Evolutionary conservation across 2,329 filamentous ascomycete species (phyloP), one percentile per base, ranked within the genome.

Genomic region (Colletotrichum ledebouriae): DNA sequence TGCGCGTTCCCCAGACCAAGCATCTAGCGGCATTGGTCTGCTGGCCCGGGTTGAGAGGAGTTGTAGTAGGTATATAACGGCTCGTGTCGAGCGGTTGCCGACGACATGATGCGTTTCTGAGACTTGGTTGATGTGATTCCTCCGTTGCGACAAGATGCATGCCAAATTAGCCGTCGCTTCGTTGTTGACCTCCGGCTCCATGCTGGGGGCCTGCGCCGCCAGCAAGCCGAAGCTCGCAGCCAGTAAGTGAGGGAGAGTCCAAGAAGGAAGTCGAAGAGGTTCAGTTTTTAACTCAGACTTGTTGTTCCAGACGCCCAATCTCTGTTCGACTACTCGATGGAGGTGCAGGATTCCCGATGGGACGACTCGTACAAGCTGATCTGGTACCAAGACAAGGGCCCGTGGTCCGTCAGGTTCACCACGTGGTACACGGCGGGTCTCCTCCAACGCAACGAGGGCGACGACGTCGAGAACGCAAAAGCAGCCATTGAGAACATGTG

Each of bases 341-440:
- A 72, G 11, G 75, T 82, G 3, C 73, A 75, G 22, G 81, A 83
- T 60, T 73, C 74, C 2, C 73, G 81, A 47, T 83, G 76, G 59
- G 82, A 83, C 67, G 72, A 76, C 7, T 78, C 75, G 2, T 84
- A 83, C 70, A 79, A 81, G 22, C 79, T 78, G 52, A 77, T 84
- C 25, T 78, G 73, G 69, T 83, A 82, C 58, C 75, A 75, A 11
- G 78, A 82, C 53, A 80, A 79, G 3, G 81, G 82, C 0, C 78
- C 78, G 20, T 83, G 80, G 78, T 81, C 77, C 3, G 73, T 78
- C 39, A 76, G 81, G 10, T 83, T 83, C 56, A 83, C 80, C 1
- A 78, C 79, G 0, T 82, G 80, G 80, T 82, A 82, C 55, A 72
- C 78, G 3, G 73, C 78, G 0, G 80, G 80, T 1, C 67, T 82